Percentiles rank a stretch among this genome's conserved stretches.
phyloP scores from a whole-genome alignment of 2,329 filamentous ascomycete species.

The Samsoniella hepiali region DNA sequence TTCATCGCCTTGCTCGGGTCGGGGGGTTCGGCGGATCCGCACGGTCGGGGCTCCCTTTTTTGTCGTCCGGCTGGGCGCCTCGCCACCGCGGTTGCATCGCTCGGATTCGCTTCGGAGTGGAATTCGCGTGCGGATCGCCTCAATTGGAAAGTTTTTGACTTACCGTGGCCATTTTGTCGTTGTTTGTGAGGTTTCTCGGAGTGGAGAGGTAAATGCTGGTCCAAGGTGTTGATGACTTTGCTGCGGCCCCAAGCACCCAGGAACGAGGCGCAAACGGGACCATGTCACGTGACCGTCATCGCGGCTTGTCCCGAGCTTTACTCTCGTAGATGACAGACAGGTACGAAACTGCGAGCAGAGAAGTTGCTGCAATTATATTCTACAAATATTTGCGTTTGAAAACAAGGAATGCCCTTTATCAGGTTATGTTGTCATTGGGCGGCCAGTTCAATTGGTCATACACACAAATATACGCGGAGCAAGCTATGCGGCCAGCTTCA shows the following conservation, averaged over 20 bases:
- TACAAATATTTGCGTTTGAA: background rate
- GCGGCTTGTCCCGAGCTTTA: slow-evolving; percentile 15
- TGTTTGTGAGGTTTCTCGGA: slow-evolving; percentile 45
- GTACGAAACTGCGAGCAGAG: background rate
- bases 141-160: slow-evolving; percentile 42
- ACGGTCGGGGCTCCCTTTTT: slow-evolving; percentile 11
- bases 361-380: background rate
- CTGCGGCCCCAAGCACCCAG: slow-evolving; percentile 36
- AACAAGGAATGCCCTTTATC: too few species aligned
- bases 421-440: too few species aligned
- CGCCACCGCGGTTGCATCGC: background rate
- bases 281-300: slow-evolving; percentile 18
- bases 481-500: background rate
- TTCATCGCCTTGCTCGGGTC: slow-evolving; percentile 7
- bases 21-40: slow-evolving; percentile 20
- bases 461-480: background rate
- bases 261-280: slow-evolving; percentile 15
- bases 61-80: background rate
- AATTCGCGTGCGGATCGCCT: slow-evolving; percentile 17
- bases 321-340: background rate
- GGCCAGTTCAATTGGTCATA: background rate
- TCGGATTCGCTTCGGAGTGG: background rate
- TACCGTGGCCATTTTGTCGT: slow-evolving; percentile 67
- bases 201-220: slow-evolving; percentile 48
- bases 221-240: slow-evolving; percentile 44